phyloP scores from a whole-genome alignment of 345 rosid genomes.

The Euphorbia pulcherrima region DNA sequence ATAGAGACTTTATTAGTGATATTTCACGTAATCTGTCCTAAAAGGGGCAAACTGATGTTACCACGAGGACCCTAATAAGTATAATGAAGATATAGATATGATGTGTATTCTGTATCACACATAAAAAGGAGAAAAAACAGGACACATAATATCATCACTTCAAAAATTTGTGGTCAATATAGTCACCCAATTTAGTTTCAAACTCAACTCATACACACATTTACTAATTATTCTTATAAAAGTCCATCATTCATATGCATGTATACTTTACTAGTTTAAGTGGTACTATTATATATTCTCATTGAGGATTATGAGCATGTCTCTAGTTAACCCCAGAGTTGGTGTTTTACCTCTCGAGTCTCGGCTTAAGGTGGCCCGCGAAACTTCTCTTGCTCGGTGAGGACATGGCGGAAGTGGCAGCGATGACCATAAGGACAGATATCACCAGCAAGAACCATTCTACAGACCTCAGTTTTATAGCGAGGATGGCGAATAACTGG shows the following conservation, averaged over 20 bases:
- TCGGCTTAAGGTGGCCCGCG: constrained; percentile 5
- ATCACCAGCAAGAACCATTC: constrained; percentile 66
- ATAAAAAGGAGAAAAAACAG: background rate
- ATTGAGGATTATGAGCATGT: constrained; percentile 13
- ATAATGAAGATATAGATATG: too few relatives aligned
- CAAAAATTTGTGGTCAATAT: background rate
- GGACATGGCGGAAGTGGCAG: constrained; percentile 92
- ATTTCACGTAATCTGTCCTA: too few relatives aligned
- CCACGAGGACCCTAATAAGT: too few relatives aligned
- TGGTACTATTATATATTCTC: constrained; percentile 2
- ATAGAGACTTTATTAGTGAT: too few relatives aligned
- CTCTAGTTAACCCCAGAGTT: constrained; percentile 8
- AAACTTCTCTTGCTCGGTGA: constrained; percentile 64
- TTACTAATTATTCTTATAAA: constrained; percentile 3
- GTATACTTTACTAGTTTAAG: constrained; percentile 12
- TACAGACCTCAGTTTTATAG: constrained; percentile 79
- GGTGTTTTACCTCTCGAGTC: constrained; percentile 21
- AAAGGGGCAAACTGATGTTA: too few relatives aligned
- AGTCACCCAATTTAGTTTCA: background rate
- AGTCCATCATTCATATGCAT: constrained; percentile 6
- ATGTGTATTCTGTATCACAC: background rate
- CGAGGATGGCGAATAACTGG: constrained; percentile 88
- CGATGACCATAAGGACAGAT: constrained; percentile 86
- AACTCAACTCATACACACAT: background rate
- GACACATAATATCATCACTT: background rate